phyloP scores from a whole-genome alignment of 805 yeast species.

The Suhomyces pyralidae region DNA sequence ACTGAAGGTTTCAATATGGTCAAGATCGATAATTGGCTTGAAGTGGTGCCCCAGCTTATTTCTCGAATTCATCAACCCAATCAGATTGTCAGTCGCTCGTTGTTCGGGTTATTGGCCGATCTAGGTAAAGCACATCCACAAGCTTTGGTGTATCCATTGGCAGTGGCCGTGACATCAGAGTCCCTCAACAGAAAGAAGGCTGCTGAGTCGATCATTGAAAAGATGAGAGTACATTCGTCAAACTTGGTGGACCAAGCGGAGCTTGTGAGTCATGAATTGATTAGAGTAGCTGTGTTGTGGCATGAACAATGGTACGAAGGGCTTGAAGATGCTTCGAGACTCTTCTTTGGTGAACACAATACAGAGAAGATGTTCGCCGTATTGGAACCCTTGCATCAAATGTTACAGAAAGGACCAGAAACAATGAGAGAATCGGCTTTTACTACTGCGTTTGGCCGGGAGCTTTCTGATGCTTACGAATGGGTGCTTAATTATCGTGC shows the following conservation, averaged over 20 bases:
- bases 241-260: constrained; percentile 87
- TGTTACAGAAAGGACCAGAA: constrained; percentile 84
- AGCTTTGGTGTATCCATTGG: constrained; percentile 90
- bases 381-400: constrained; percentile 81
- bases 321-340: constrained; percentile 90
- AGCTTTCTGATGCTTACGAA: constrained; percentile 85
- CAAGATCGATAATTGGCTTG: constrained; percentile 89
- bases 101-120: constrained; percentile 77
- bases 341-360: constrained; percentile 91
- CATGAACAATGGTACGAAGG: constrained; percentile 99
- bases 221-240: constrained; percentile 87
- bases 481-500: constrained; percentile 87
- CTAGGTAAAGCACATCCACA: constrained; percentile 96
- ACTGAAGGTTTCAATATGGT: constrained; percentile 87
- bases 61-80: constrained; percentile 96
- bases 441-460: constrained; percentile 90
- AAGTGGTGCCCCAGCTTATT: constrained; percentile 91
- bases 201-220: constrained; percentile 85
- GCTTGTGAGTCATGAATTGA: constrained; percentile 87
- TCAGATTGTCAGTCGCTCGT: constrained; percentile 72
- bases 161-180: constrained; percentile 94
- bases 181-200: constrained; percentile 87
- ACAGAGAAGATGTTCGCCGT: constrained; percentile 93
- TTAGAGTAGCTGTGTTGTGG: constrained; percentile 94
- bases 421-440: constrained; percentile 91